Conservation (phyloP, 495 filamentous ascomycete genomes). For the Chaetomium tenue region DNA sequence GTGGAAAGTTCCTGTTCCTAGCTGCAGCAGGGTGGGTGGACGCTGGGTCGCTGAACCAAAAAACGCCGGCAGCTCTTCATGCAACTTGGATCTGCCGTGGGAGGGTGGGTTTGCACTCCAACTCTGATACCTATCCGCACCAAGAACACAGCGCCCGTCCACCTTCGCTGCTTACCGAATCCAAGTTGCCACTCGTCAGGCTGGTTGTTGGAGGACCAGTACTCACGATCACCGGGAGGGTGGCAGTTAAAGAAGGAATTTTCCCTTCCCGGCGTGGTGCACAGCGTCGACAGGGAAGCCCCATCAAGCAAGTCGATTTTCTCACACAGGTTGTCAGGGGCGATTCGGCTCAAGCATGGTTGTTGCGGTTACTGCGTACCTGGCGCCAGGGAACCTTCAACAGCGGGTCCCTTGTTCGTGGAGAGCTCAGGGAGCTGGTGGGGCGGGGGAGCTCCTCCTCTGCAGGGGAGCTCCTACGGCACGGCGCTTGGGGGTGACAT, state of each 20-base stretch:
- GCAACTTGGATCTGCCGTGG: slow-evolving; percentile 2
- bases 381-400: slow-evolving; percentile 15
- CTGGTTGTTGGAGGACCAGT: slow-evolving; percentile 20
- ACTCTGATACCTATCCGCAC: slow-evolving; percentile 6
- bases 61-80: not conserved
- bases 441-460: slow-evolving; percentile 29
- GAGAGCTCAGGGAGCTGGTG: slow-evolving; percentile 25
- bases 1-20: not conserved
- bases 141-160: slow-evolving; percentile 3
- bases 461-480: slow-evolving; percentile 17
- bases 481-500: slow-evolving; percentile 21
- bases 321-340: slow-evolving; percentile 40
- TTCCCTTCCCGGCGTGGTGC: slow-evolving; percentile 29
- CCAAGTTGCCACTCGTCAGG: slow-evolving; percentile 26
- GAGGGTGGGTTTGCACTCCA: not conserved
- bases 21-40: not conserved
- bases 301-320: slow-evolving; percentile 33
- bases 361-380: slow-evolving; percentile 24
- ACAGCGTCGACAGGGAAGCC: slow-evolving; percentile 37
- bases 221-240: slow-evolving; percentile 20
- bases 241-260: slow-evolving; percentile 37
- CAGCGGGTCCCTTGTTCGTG: slow-evolving; percentile 24
- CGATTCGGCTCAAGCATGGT: slow-evolving; percentile 27
- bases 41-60: not conserved
- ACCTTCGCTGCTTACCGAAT: slow-evolving; percentile 25